Conservation (phyloP, 805 yeast species). For the Debaryomyces tyrocola region DNA sequence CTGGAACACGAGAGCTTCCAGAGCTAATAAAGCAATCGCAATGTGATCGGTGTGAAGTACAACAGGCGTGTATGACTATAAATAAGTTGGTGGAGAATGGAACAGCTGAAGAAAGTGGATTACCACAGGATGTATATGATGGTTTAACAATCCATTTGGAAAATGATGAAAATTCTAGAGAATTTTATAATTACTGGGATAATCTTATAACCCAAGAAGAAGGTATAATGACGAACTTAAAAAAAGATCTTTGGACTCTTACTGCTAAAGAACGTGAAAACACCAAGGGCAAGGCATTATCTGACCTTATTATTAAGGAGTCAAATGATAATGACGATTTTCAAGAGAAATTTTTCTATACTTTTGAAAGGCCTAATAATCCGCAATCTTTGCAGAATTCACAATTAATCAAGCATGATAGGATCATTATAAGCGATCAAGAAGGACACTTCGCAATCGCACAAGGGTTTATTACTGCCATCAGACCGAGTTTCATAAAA, state of each 20-base stretch:
- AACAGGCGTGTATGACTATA: conserved; percentile 62
- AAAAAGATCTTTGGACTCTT: conserved; percentile 69
- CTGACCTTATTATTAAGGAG: conserved; percentile 45
- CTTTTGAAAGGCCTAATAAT: conserved; percentile 41
- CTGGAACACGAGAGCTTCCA: conserved; percentile 53
- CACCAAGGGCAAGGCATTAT: conserved; percentile 57
- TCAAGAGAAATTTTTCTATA: conserved; percentile 42
- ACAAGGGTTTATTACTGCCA: conserved; percentile 52
- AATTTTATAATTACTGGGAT: conserved; percentile 76
- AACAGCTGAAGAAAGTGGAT: conserved; percentile 51
- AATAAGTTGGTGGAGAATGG: conserved; percentile 64
- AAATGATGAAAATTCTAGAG: conserved; percentile 37
- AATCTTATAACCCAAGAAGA: conserved; percentile 72
- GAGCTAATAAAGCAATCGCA: conserved; percentile 48
- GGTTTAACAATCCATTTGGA: conserved; percentile 50
- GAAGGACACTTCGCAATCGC: conserved; percentile 74
- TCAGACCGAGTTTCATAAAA: conserved; percentile 44
- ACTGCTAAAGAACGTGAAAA: conserved; percentile 60
- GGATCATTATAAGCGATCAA: conserved; percentile 77
- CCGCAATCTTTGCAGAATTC: conserved; percentile 24
- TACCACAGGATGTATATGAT: conserved; percentile 48
- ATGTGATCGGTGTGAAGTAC: conserved; percentile 63
- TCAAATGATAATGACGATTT: conserved; percentile 19
- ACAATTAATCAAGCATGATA: conserved; percentile 59
- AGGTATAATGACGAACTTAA: conserved; percentile 48